These are phyloP conservation scores for Heliophila coronopifolia DNA, from an alignment of 441 rosid species.

Conservation along the genomic window DNA sequence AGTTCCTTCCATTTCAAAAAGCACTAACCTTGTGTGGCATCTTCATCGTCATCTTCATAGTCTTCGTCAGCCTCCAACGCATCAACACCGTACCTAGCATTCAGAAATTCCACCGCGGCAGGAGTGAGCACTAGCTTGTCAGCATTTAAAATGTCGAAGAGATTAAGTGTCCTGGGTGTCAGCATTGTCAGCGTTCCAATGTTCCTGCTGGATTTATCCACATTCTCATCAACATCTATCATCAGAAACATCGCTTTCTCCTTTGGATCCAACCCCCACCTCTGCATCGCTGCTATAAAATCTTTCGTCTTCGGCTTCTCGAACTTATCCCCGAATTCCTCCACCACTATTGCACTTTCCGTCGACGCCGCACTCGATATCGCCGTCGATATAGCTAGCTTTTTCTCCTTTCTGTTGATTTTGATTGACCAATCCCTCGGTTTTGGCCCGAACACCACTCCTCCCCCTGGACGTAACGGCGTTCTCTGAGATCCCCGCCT, in stretches of 20 bases:
- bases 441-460: slow-evolving; percentile 79
- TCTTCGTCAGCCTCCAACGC: too few species aligned
- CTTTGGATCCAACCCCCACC: slow-evolving; percentile 89
- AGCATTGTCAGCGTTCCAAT: slow-evolving; percentile 77
- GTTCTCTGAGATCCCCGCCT: slow-evolving; percentile 65
- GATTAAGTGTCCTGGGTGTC: slow-evolving; percentile 80
- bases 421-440: slow-evolving; percentile 87
- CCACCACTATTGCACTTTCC: slow-evolving; percentile 63
- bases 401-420: slow-evolving; percentile 80
- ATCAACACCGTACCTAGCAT: slow-evolving; percentile 66
- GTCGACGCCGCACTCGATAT: slow-evolving; percentile 55
- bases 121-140: slow-evolving; percentile 85
- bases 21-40: slow-evolving; percentile 66
- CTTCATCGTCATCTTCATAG: slow-evolving; percentile 39
- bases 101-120: slow-evolving; percentile 57
- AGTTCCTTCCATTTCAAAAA: too few species aligned
- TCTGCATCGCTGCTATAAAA: slow-evolving; percentile 64
- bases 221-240: slow-evolving; percentile 61
- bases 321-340: slow-evolving; percentile 70
- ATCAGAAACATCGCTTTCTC: slow-evolving; percentile 73
- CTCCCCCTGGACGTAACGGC: slow-evolving; percentile 86
- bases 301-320: slow-evolving; percentile 76
- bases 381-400: slow-evolving; percentile 79
- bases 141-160: slow-evolving; percentile 77
- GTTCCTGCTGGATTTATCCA: slow-evolving; percentile 63